Conservation (phyloP, 371 early-diverging fungal genomes). For the Mitosporidium daphniae region DNA sequence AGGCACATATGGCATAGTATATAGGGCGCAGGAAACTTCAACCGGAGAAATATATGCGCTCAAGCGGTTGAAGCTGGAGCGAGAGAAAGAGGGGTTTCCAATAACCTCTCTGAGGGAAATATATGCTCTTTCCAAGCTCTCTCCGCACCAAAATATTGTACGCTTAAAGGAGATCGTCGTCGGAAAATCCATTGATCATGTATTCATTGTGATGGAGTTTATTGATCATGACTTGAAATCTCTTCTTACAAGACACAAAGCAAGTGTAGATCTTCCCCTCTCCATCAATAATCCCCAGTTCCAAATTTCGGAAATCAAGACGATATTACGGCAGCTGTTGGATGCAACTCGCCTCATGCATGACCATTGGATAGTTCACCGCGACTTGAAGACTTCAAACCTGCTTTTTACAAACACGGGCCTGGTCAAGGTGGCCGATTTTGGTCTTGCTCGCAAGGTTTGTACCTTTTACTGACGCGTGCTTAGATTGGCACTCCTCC, state of each 20-base stretch:
- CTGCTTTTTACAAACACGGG: slow-evolving; percentile 11
- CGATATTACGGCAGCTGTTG: too few species aligned
- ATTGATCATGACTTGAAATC: slow-evolving; percentile 72
- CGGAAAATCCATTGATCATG: slow-evolving; percentile 23
- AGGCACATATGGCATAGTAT: slow-evolving; percentile 93
- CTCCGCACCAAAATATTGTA: slow-evolving; percentile 37
- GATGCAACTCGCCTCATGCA: too few species aligned
- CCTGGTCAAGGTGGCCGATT: slow-evolving; percentile 49
- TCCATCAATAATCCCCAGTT: too few species aligned
- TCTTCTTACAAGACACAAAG: slow-evolving; percentile 23
- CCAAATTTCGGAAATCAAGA: too few species aligned
- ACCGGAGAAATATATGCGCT: slow-evolving; percentile 81
- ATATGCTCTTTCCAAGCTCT: slow-evolving; percentile 11
- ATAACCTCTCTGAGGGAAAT: slow-evolving; percentile 11
- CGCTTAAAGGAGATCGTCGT: slow-evolving; percentile 33
- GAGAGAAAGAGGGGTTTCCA: slow-evolving; percentile 51
- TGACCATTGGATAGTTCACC: too few species aligned
- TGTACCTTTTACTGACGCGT: too few species aligned
- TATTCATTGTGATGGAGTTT: slow-evolving; percentile 56
- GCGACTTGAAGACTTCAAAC: slow-evolving; percentile 71
- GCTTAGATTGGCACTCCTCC: too few species aligned
- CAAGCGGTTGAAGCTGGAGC: slow-evolving; percentile 72
- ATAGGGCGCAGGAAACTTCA: slow-evolving; percentile 49
- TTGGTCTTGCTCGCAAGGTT: slow-evolving; percentile 53
- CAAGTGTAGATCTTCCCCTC: too few species aligned